phyloP scores from a whole-genome alignment of 1,139 yeast genomes.

The Suhomyces bribrorum region DNA sequence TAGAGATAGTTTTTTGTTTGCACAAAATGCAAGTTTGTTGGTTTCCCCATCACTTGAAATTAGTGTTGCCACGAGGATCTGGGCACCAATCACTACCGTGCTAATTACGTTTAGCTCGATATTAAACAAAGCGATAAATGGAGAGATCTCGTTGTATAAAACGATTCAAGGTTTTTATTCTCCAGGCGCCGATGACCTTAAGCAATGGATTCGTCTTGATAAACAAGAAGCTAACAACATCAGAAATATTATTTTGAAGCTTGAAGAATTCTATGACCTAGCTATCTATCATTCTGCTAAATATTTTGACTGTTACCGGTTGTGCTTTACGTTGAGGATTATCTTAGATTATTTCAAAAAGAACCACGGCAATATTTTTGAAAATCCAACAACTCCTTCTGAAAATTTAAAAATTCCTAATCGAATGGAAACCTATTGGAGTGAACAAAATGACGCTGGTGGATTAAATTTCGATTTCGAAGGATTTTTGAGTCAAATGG shows the following conservation, averaged over 20 bases:
- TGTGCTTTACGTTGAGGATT: background rate
- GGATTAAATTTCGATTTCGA: background rate
- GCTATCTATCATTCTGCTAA: background rate
- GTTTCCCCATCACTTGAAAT: background rate
- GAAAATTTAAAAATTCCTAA: background rate
- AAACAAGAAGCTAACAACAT: background rate
- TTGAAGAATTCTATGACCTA: background rate
- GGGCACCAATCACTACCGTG: background rate
- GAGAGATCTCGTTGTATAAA: background rate
- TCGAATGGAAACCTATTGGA: background rate
- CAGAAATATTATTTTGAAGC: background rate
- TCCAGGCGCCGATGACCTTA: background rate
- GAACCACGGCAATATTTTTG: background rate
- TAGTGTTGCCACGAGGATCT: background rate
- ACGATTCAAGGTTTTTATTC: background rate
- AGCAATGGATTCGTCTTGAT: background rate
- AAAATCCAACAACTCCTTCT: background rate
- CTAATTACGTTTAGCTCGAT: background rate
- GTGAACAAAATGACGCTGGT: background rate
- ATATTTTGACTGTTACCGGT: background rate
- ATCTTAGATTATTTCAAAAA: background rate
- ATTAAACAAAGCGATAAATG: background rate
- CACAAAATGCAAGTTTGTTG: background rate
- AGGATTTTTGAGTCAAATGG: background rate
- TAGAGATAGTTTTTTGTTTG: background rate